These are phyloP conservation scores for Candida corydali DNA, from an alignment of 805 yeast species.

Conservation along the genomic window DNA sequence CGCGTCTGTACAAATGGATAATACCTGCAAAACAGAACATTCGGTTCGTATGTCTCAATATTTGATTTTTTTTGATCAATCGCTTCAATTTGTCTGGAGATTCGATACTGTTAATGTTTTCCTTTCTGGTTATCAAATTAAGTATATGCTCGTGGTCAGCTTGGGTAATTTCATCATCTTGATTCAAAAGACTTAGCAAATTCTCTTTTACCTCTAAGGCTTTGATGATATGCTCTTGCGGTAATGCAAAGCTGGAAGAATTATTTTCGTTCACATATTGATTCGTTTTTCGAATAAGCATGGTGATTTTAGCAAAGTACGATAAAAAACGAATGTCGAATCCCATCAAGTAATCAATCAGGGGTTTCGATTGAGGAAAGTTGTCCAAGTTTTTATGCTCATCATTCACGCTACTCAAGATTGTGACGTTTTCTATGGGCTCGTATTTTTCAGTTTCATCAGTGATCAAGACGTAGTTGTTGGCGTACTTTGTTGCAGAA, in stretches of 20 bases:
- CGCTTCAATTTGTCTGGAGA: conserved; percentile 16
- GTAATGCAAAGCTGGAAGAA: conserved; percentile 10
- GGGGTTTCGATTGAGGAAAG: conserved; percentile 22
- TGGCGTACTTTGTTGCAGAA: conserved; percentile 45
- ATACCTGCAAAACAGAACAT: conserved; percentile 51
- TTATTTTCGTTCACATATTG: conserved; percentile 10
- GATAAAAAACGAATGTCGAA: conserved; percentile 63
- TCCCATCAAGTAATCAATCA: conserved; percentile 62
- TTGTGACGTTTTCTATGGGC: conserved; percentile 19
- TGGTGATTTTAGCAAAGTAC: conserved; percentile 46
- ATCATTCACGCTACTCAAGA: conserved; percentile 16
- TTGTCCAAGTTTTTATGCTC: not conserved
- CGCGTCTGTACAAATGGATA: conserved; percentile 55
- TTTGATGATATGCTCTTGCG: conserved; percentile 16
- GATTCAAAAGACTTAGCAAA: conserved; percentile 16
- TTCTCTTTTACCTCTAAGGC: conserved; percentile 26
- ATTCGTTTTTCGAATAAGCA: conserved; percentile 28
- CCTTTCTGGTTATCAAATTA: conserved; percentile 9
- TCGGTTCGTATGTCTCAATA: conserved; percentile 46
- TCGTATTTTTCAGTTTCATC: conserved; percentile 15
- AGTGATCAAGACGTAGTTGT: conserved; percentile 23
- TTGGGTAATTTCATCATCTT: conserved; percentile 26
- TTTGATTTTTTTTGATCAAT: conserved; percentile 26
- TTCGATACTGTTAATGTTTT: conserved; percentile 1
- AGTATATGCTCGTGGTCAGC: conserved; percentile 17